These are phyloP conservation scores for Pythium phragmiticola DNA, from an alignment of 352 stramenopile species.

Conservation along the genomic window DNA sequence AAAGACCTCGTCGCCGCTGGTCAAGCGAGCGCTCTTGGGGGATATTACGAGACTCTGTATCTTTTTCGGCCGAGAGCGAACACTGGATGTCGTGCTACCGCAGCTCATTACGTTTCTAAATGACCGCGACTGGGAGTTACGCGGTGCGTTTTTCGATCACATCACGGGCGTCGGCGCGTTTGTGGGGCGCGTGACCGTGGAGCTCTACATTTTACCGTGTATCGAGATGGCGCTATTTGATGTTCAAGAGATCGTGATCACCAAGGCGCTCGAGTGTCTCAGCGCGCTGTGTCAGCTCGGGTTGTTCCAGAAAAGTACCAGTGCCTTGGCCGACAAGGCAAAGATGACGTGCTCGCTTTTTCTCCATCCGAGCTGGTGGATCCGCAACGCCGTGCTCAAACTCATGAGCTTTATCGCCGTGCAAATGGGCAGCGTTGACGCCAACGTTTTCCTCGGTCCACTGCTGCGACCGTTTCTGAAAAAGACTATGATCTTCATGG, in stretches of 20 bases:
- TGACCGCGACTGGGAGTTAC: constrained; percentile 92
- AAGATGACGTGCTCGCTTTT: constrained; percentile 84
- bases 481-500: constrained; percentile 79
- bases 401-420: constrained; percentile 85
- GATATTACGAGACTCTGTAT: constrained; percentile 95
- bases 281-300: constrained; percentile 89
- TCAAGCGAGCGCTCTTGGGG: constrained; percentile 93
- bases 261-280: constrained; percentile 91
- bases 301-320: constrained; percentile 88
- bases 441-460: constrained; percentile 90
- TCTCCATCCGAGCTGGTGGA: constrained; percentile 88
- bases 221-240: constrained; percentile 97
- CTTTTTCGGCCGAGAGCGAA: constrained; percentile 96
- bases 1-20: constrained; percentile 89
- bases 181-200: constrained; percentile 90
- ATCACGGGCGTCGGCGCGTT: constrained; percentile 94
- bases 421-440: constrained; percentile 88
- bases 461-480: constrained; percentile 89
- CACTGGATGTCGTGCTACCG: constrained; percentile 94
- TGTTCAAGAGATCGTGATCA: constrained; percentile 95
- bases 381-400: constrained; percentile 79
- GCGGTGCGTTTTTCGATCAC: constrained; percentile 90
- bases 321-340: constrained; percentile 80
- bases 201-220: constrained; percentile 97
- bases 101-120: constrained; percentile 98